Evolutionary conservation across 129 eudicot genomes (phyloP).

Genomic region (Escallonia herrerae): DNA sequence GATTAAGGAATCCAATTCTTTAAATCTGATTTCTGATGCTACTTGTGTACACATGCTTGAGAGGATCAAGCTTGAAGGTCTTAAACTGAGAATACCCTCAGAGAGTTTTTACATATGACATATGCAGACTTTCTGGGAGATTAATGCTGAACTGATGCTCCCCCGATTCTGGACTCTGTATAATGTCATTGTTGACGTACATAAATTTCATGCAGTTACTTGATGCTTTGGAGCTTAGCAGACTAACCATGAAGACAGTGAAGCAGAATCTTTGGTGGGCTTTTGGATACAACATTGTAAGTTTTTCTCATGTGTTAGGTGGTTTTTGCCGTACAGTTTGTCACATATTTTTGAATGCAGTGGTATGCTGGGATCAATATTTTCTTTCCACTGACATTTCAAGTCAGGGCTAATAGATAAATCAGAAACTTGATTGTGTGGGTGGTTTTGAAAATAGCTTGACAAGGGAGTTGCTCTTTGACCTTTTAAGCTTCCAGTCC

Average conservation of each 20-base stretch:
- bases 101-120: not conserved
- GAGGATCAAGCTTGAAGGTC: not conserved
- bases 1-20: not conserved
- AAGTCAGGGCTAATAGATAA: too few species aligned
- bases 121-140: too few species aligned
- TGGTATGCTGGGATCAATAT: not conserved
- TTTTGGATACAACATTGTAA: constrained; percentile 90
- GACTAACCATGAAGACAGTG: constrained; percentile 89
- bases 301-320: constrained; percentile 14
- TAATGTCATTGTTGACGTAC: constrained; percentile 2
- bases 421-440: too few species aligned
- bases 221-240: constrained; percentile 95
- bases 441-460: too few species aligned
- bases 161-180: not conserved
- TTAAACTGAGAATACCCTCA: not conserved
- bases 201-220: constrained; percentile 47
- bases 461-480: too few species aligned
- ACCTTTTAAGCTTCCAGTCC: too few species aligned
- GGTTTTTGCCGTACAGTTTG: not conserved
- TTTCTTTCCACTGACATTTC: not conserved
- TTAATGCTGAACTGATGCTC: not conserved
- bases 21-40: not conserved
- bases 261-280: constrained; percentile 99
- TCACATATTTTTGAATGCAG: not conserved
- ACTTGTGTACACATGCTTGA: too few species aligned